These are phyloP conservation scores for Panaeolus papilionaceus DNA, from an alignment of 768 basidiomycete genomes.

Conservation along the genomic window DNA sequence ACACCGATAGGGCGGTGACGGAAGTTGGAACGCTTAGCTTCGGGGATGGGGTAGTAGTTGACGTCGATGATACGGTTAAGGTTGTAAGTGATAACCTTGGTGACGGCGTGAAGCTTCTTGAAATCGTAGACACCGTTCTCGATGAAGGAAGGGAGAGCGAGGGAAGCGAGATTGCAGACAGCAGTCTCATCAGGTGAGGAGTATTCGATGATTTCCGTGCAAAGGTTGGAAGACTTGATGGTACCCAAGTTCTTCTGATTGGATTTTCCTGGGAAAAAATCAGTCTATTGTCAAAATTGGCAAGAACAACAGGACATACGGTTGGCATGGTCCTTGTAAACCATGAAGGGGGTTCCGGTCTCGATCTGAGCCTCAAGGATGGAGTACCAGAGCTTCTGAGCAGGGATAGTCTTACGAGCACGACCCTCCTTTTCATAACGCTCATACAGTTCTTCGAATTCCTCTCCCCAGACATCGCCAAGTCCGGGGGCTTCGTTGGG, in stretches of 20 bases:
- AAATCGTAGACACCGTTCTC: conserved; percentile 87
- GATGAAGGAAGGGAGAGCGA: conserved; percentile 94
- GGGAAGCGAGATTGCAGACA: conserved; percentile 97
- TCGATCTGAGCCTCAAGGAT: conserved; percentile 97
- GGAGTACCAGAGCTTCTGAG: conserved; percentile 99
- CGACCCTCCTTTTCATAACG: conserved; percentile 92
- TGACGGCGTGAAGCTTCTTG: conserved; percentile 91
- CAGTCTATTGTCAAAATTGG: conserved; percentile 2
- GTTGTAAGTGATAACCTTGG: conserved; percentile 93
- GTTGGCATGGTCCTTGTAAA: conserved; percentile 97
- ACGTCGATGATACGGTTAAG: conserved; percentile 93
- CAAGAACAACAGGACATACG: conserved; percentile 49
- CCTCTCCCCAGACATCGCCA: conserved; percentile 86
- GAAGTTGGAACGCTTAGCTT: conserved; percentile 93
- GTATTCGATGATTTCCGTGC: conserved; percentile 99
- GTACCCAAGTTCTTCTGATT: conserved; percentile 99
- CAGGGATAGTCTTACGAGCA: conserved; percentile 82
- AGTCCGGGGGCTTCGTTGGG: conserved; percentile 95
- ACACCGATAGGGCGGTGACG: conserved; percentile 97
- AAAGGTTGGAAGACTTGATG: conserved; percentile 99
- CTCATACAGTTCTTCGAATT: conserved; percentile 87
- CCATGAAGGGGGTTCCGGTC: conserved; percentile 99
- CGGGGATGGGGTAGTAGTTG: conserved; percentile 95
- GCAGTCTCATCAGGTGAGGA: conserved; percentile 97
- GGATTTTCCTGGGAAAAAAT: conserved; percentile 72